Conservation (phyloP, 2,329 filamentous ascomycete species). For the Verticillium tricorpus region DNA sequence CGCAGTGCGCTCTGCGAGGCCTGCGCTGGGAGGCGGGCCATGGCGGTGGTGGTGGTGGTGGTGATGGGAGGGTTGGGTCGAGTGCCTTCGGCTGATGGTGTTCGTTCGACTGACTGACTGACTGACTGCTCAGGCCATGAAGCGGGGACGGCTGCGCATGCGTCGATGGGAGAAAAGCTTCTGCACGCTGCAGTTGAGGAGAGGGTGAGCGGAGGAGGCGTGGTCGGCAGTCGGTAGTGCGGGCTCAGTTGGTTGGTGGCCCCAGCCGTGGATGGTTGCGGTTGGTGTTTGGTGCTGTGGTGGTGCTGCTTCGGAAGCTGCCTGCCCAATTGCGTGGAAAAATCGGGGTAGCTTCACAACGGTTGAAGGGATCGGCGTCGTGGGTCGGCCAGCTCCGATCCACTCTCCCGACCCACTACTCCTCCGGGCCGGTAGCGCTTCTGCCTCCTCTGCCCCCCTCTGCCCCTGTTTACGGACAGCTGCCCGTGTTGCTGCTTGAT, state of each 20-base stretch:
- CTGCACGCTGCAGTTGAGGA: neutral
- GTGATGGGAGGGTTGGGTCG: neutral
- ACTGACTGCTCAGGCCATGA: neutral
- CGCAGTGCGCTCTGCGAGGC: constrained; percentile 8
- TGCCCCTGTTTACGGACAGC: neutral
- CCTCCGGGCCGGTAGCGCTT: neutral
- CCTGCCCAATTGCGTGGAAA: neutral
- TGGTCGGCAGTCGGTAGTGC: neutral
- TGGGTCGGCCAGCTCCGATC: neutral
- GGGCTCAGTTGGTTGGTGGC: neutral
- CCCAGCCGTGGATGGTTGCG: neutral
- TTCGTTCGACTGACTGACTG: neutral
- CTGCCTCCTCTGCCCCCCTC: neutral
- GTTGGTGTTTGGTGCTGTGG: neutral
- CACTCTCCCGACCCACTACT: neutral
- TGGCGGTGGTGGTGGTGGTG: neutral
- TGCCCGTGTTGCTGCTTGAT: neutral
- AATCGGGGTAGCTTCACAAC: neutral
- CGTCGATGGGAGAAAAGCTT: neutral
- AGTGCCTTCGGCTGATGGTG: neutral
- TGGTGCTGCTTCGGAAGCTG: neutral
- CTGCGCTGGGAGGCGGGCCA: constrained; percentile 7
- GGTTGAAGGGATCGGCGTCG: neutral
- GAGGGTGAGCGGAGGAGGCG: neutral
- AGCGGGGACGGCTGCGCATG: neutral